phyloP scores from a whole-genome alignment of 176 grass and related monocot genomes.

The Triticum turgidum region DNA sequence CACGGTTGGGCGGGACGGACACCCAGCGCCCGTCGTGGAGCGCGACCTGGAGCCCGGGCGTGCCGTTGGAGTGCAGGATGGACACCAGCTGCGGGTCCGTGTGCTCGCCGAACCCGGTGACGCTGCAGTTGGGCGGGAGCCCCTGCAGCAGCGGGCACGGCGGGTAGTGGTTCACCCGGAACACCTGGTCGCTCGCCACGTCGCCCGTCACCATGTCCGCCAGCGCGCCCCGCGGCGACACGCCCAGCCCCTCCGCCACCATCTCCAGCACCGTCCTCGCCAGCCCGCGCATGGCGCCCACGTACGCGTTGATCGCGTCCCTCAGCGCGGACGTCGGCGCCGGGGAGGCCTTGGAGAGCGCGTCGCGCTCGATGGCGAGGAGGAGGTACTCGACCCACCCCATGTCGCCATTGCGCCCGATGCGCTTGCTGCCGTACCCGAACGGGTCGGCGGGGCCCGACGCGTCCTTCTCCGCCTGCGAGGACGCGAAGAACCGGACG shows the following conservation, averaged over 20 bases:
- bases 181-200: constrained; percentile 52
- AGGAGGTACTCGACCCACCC: constrained; percentile 96
- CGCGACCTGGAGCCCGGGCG: constrained; percentile 62
- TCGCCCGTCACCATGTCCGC: constrained; percentile 31
- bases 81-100: constrained; percentile 91
- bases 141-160: constrained; percentile 54
- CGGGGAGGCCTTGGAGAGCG: neutral
- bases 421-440: constrained; percentile 69
- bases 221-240: constrained; percentile 44
- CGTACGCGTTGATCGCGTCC: constrained; percentile 53
- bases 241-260: constrained; percentile 62
- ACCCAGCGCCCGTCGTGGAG: constrained; percentile 66
- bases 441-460: constrained; percentile 42
- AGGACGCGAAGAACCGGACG: constrained; percentile 54
- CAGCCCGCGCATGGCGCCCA: constrained; percentile 41
- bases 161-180: constrained; percentile 92
- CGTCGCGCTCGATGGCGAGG: constrained; percentile 38
- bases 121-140: constrained; percentile 34
- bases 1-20: constrained; percentile 61
- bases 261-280: constrained; percentile 48
- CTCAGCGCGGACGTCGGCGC: constrained; percentile 30
- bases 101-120: constrained; percentile 88
- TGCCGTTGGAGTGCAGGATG: constrained; percentile 65
- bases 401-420: constrained; percentile 69
- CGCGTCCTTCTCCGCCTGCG: constrained; percentile 63